phyloP scores from a whole-genome alignment of 192 early-diverging fungal species.

The Mortierella hygrophila region DNA sequence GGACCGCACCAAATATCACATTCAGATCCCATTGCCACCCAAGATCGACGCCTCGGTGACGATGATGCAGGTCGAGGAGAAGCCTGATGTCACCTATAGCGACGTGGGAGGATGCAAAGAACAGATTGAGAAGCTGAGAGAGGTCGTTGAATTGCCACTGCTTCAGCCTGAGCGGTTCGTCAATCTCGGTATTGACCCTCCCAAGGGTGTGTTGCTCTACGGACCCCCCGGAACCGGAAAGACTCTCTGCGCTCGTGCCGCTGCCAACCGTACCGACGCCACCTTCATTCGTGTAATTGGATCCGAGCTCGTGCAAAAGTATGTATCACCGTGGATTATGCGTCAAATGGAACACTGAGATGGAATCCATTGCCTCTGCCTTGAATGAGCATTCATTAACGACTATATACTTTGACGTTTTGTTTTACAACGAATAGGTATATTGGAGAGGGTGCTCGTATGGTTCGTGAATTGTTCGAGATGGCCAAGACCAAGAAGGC shows the following conservation, averaged over 20 bases:
- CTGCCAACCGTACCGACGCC: conserved; percentile 99
- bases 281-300: conserved; percentile 99
- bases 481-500: conserved; percentile 99
- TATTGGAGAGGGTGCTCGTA: conserved; percentile 98
- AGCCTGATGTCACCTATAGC: conserved; percentile 99
- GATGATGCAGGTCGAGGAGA: conserved; percentile 99
- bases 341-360: too few relatives aligned
- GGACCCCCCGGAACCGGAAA: conserved; percentile 98
- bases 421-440: conserved; percentile 62
- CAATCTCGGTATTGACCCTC: conserved; percentile 98
- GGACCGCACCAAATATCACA: conserved; percentile 99
- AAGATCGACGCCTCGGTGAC: conserved; percentile 98
- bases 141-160: conserved; percentile 98
- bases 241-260: conserved; percentile 97
- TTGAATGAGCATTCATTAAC: neutral
- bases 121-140: conserved; percentile 98
- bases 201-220: conserved; percentile 98
- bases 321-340: neutral
- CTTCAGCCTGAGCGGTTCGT: conserved; percentile 97
- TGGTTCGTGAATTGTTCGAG: conserved; percentile 99
- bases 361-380: too few relatives aligned
- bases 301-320: conserved; percentile 98
- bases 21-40: conserved; percentile 98
- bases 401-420: neutral
- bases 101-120: conserved; percentile 99